phyloP scores from a whole-genome alignment of 441 rosid species.

The Erodium chrysanthum region DNA sequence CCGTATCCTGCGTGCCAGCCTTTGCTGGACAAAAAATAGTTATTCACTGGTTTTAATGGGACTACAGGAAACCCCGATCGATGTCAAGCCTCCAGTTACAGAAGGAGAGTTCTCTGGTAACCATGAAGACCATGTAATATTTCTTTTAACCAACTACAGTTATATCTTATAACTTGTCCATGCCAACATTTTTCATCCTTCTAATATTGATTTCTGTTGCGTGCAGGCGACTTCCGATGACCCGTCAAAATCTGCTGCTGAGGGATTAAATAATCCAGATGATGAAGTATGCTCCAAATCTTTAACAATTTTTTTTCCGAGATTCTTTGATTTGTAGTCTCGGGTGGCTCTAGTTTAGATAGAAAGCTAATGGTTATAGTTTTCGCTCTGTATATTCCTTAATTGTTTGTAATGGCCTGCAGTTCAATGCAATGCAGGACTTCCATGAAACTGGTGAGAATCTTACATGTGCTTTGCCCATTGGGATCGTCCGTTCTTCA shows the following conservation, averaged over 20 bases:
- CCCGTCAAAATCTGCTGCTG: constrained; percentile 24
- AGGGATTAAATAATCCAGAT: constrained; percentile 32
- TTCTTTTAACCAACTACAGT: constrained; percentile 11
- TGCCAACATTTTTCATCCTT: neutral
- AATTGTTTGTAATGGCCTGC: constrained; percentile 6
- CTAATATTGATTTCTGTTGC: constrained; percentile 13
- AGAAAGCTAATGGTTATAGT: neutral
- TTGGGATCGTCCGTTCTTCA: constrained; percentile 39
- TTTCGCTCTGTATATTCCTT: no score
- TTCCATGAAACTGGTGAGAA: constrained; percentile 32
- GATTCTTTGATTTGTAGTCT: no score
- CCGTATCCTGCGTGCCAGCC: no score
- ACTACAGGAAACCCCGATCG: constrained; percentile 44
- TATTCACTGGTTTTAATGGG: constrained; percentile 15
- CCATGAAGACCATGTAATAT: constrained; percentile 38
- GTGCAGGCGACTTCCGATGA: constrained; percentile 41
- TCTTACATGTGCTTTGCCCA: constrained; percentile 24
- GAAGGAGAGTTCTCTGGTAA: constrained; percentile 37
- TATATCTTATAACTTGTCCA: constrained; percentile 7
- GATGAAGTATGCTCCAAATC: constrained; percentile 32
- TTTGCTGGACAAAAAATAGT: neutral
- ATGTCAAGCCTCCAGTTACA: constrained; percentile 41
- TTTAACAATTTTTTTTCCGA: neutral
- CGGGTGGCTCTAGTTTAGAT: no score
- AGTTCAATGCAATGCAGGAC: constrained; percentile 28